Evolutionary conservation across 257 asterid genomes (phyloP).

Genomic region (Gynochthodes officinalis): DNA sequence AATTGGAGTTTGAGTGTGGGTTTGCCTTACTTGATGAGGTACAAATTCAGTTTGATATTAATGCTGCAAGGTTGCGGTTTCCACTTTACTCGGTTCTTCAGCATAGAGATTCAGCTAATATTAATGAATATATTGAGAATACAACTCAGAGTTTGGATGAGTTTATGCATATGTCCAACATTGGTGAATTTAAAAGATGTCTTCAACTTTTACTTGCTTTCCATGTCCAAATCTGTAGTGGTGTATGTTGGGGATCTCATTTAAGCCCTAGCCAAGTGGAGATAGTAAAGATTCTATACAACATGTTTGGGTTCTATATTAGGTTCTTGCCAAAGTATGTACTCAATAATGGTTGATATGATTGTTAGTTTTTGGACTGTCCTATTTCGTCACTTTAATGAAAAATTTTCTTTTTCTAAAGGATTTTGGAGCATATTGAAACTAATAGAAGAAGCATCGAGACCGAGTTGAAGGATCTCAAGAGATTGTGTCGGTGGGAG

Average conservation of each 20-base stretch:
- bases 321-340: constrained; percentile 78
- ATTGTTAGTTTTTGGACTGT: constrained; percentile 13
- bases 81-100: constrained; percentile 76
- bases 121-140: constrained; percentile 39
- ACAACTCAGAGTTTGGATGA: constrained; percentile 73
- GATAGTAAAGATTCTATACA: constrained; percentile 66
- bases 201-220: constrained; percentile 84
- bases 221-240: constrained; percentile 67
- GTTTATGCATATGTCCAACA: constrained; percentile 65
- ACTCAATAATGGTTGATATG: neutral
- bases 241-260: constrained; percentile 36
- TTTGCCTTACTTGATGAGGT: constrained; percentile 85
- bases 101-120: constrained; percentile 34
- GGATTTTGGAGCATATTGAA: constrained; percentile 59
- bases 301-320: constrained; percentile 73
- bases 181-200: constrained; percentile 86
- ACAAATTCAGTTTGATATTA: constrained; percentile 64
- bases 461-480: constrained; percentile 67
- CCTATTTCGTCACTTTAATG: neutral
- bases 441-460: constrained; percentile 57
- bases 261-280: constrained; percentile 49
- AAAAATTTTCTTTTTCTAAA: constrained; percentile 14
- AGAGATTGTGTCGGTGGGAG: constrained; percentile 79
- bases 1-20: constrained; percentile 90
- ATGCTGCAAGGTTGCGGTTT: constrained; percentile 93